Conservation (phyloP, 2,329 filamentous ascomycete species). For the Aureobasidium sp. region DNA sequence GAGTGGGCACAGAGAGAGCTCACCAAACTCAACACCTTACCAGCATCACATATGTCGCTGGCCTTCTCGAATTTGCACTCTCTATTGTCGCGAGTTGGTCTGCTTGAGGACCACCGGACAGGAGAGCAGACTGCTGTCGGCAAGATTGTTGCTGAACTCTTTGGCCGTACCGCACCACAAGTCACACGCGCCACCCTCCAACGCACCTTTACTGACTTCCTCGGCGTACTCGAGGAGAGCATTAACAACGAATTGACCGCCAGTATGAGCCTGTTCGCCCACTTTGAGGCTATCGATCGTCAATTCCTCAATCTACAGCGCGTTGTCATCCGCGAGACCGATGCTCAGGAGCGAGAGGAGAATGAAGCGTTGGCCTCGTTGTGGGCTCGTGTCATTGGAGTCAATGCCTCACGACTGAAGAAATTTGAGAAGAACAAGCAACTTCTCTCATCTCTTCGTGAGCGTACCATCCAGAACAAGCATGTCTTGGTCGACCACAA, state of each 20-base stretch:
- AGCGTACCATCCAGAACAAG: slow-evolving; percentile 81
- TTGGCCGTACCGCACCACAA: slow-evolving; percentile 74
- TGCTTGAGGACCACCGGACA: slow-evolving; percentile 33
- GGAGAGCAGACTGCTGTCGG: slow-evolving; percentile 60
- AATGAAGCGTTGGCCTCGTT: slow-evolving; percentile 73
- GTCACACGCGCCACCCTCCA: slow-evolving; percentile 72
- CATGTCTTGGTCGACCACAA: slow-evolving; percentile 79
- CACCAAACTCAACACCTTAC: slow-evolving; percentile 54
- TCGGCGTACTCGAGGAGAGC: slow-evolving; percentile 78
- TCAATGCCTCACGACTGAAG: slow-evolving; percentile 62
- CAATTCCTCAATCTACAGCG: slow-evolving; percentile 85
- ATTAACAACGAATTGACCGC: slow-evolving; percentile 78
- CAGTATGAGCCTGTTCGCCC: slow-evolving; percentile 68
- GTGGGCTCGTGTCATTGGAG: slow-evolving; percentile 77
- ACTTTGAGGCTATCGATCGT: slow-evolving; percentile 87
- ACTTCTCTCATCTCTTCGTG: slow-evolving; percentile 68
- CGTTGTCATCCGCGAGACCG: slow-evolving; percentile 73
- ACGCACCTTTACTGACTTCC: slow-evolving; percentile 79
- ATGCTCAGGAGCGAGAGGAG: slow-evolving; percentile 70
- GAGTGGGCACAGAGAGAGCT: slow-evolving; percentile 90
- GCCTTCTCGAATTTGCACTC: slow-evolving; percentile 79
- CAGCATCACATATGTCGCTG: slow-evolving; percentile 57
- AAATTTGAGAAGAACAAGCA: slow-evolving; percentile 89
- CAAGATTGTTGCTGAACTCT: slow-evolving; percentile 58
- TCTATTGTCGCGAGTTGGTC: slow-evolving; percentile 55